Evolutionary conservation across 176 grass and related monocot species (phyloP), one percentile per base, ranked within the genome.

Genomic region (Oryza brachyantha): DNA sequence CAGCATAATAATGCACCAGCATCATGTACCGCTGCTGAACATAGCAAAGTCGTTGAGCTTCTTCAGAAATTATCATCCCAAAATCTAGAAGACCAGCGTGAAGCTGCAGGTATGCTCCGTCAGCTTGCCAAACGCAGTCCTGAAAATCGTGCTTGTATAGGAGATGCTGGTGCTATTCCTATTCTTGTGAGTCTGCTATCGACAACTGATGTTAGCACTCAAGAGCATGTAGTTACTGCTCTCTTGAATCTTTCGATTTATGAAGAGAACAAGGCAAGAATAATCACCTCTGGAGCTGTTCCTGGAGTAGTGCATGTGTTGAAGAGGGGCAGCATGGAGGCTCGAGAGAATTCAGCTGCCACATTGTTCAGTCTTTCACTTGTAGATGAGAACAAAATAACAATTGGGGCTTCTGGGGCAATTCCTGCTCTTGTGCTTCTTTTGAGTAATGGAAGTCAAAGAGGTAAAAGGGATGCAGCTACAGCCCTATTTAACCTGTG

Each of bases 321-420:
- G 32, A 98, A 92, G 82, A 98, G 92, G 57, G 92, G 96, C 61
- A 93, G 90, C 76, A 98, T 90, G 87, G 92, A 98, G 81, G 90
- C 95, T 69, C 76, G 92, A 68, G 96, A 98, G 78, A 98, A 98
- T 83, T 93, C 95, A 16, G 95, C 95, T 40, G 95, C 96, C 74
- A 98, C 96, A 48, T 78, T 93, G n/a, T 99, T 99, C 71, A 99
- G 92, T 77, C 77, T 99, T 19, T 99, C 92, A 28, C 78, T 95
- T 74, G 84, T 99, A 28, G 96, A 99, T 68, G 92, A 93, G 72
- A 91, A 89, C 79, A 95, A 99, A 68, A 79, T 99, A 39, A 94
- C 61, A 24, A 99, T 99, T 48, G 96, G 92, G 16, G 70, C 66
- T 41, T 88, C 88, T 11, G 92, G 92, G 62, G 96, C 92, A 41